A percentile compares a stretch with the other conserved stretches of the same genome.
Conservation (phyloP, 139 green algal genomes). For the Ettlia oleoabundans region DNA sequence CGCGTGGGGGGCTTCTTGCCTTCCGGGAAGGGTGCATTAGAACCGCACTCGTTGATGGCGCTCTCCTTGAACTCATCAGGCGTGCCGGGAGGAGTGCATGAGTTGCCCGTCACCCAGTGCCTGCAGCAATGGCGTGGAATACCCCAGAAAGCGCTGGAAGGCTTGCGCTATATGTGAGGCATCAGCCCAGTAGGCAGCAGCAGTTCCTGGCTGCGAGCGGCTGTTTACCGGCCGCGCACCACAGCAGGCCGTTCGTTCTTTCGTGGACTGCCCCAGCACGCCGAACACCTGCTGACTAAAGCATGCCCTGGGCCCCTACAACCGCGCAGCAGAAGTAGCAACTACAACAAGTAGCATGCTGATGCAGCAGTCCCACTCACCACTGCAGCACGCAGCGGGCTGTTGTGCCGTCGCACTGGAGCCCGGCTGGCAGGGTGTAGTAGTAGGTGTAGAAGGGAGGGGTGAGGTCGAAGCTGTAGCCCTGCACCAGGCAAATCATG, state of each 20-base stretch:
- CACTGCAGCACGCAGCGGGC: conserved; percentile 30
- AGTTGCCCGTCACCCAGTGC: conserved; percentile 33
- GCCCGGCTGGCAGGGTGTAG: conserved; percentile 13
- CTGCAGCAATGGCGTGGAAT: neutral
- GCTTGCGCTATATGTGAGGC: neutral
- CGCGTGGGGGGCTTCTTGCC: no score
- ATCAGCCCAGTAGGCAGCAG: neutral
- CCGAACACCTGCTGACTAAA: no score
- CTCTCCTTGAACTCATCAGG: neutral
- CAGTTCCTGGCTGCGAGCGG: no score
- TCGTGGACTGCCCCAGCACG: no score
- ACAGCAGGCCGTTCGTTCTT: no score
- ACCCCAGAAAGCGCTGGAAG: no score
- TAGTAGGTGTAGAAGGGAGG: neutral
- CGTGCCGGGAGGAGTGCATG: conserved; percentile 14
- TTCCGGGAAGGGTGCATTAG: no score
- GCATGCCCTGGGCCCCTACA: neutral
- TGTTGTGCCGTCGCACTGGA: conserved; percentile 4
- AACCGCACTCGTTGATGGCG: neutral
- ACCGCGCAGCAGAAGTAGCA: no score
- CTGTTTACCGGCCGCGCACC: no score
- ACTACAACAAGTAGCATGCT: no score
- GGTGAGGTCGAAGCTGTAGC: neutral
- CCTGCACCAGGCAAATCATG: conserved; percentile 4
- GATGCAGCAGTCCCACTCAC: neutral